Evolutionary conservation across 106 monocot genomes (phyloP), one percentile per base, ranked within the genome.

Genomic region (Apostasia ramifera): DNA sequence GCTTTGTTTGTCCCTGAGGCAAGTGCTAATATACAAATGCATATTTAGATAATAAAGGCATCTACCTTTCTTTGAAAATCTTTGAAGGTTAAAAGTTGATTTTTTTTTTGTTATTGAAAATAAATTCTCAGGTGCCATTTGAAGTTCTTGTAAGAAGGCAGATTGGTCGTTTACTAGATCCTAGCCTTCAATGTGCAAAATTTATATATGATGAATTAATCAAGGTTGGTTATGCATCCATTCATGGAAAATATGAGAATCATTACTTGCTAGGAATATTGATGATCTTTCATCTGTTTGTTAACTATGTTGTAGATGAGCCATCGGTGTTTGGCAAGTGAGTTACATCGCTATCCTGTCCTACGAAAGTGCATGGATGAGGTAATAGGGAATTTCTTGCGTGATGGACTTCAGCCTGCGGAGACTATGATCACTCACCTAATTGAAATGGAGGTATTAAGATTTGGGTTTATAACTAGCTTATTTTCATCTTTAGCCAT

Each of bases 1-100:
- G 87, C 98, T 76, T 78, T 99, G 44, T 99, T 99, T 85, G 98
- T 99, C 14, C 98, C 98, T 10, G 90, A 99, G 82, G 98, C 88
- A 69, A 64, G 63, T 55, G 37, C 58, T 58, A 48, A 12, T 61
- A 1, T 1, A 38, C 45, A 1, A 50, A 10, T 72, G n/a, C 51
- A 40, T 75, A 44, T 51, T 51, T 13, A 10, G 8, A 10, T 9
- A 44, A 44, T 42, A 55, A 47, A 41, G n/a, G 13, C 4, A 42
- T 3, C 8, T 66, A 40, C 43, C 10, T 69, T 26, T 54, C 26
- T 40, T 57, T 62, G 43, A 5, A 44, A 62, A 5, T 44, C 42
- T 43, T 65, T 46, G 5, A 53, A 68, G 37, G n/a, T 14, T 44
- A 11, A 3, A 6, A 9, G 37, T 61, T 26, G 43, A 55, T 7